Evolutionary conservation across 345 rosid genomes (phyloP).

Genomic region (Aurinia saxatilis): DNA sequence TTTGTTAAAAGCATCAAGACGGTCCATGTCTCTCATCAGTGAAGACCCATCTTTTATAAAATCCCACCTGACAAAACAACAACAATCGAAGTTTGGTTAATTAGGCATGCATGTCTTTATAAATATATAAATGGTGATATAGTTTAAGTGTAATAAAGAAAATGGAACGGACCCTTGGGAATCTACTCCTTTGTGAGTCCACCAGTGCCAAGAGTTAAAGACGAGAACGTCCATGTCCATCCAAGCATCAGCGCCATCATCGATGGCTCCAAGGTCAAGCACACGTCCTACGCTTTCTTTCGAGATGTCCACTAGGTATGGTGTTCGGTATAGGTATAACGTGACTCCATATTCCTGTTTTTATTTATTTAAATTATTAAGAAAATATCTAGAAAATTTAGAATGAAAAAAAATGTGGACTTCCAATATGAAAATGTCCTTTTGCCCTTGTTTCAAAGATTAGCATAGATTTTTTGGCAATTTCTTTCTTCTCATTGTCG

Average conservation of each 20-base stretch:
- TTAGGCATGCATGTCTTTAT: slow-evolving; percentile 7
- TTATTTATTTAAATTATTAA: not conserved
- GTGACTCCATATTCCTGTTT: slow-evolving; percentile 67
- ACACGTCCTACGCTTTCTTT: slow-evolving; percentile 53
- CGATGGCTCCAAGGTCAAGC: slow-evolving; percentile 55
- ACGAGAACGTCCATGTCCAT: slow-evolving; percentile 72
- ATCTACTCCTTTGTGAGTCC: slow-evolving; percentile 63
- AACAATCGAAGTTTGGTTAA: not conserved
- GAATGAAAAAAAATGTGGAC: too few relatives aligned
- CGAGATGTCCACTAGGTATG: slow-evolving; percentile 72
- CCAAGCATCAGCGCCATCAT: slow-evolving; percentile 61
- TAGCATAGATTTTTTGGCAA: not conserved
- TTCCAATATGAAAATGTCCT: not conserved
- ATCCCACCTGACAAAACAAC: slow-evolving; percentile 56
- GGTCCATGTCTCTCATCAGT: slow-evolving; percentile 57
- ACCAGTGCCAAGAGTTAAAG: slow-evolving; percentile 98
- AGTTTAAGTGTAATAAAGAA: not conserved
- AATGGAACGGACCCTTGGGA: slow-evolving; percentile 46
- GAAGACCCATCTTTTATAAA: slow-evolving; percentile 51
- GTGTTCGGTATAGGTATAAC: slow-evolving; percentile 63
- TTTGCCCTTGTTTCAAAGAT: not conserved
- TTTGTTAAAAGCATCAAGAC: slow-evolving; percentile 62
- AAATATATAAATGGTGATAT: not conserved
- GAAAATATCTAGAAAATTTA: not conserved
- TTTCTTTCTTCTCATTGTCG: not conserved